Conservation (phyloP, 352 stramenopile species). For the Pythium plurisporium region DNA sequence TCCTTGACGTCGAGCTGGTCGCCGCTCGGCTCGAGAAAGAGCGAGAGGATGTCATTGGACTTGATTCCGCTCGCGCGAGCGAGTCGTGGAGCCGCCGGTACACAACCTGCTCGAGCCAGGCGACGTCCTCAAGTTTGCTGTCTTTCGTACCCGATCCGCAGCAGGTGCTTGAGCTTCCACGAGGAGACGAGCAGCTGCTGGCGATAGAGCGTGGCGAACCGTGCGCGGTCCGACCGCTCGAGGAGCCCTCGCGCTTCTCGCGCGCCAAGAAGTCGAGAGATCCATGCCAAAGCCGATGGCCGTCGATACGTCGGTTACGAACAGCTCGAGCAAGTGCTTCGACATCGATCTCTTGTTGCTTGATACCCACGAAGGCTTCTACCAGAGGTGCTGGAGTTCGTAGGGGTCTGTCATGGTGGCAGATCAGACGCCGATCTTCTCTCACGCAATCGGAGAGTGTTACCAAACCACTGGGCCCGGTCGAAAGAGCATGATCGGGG, state of each 20-base stretch:
- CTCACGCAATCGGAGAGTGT: no score
- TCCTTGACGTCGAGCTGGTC: constrained; percentile 19
- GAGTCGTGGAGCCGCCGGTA: constrained; percentile 28
- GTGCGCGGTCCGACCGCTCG: not conserved
- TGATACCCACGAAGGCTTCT: no score
- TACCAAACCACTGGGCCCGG: no score
- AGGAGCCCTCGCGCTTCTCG: constrained; percentile 26
- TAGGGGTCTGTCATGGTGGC: no score
- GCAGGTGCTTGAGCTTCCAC: constrained; percentile 38
- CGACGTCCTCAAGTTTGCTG: constrained; percentile 30
- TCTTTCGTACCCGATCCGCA: constrained; percentile 28
- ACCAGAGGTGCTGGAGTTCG: no score
- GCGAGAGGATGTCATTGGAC: constrained; percentile 32
- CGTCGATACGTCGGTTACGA: constrained; percentile 62
- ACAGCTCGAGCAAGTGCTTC: constrained; percentile 40
- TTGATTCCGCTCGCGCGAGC: constrained; percentile 9
- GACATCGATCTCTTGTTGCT: no score
- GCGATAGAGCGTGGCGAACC: constrained; percentile 15
- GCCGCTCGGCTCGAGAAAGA: constrained; percentile 23
- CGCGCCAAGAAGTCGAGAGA: not conserved
- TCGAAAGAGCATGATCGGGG: no score
- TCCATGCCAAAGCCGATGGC: constrained; percentile 68
- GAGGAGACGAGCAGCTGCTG: constrained; percentile 38
- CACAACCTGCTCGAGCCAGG: constrained; percentile 18
- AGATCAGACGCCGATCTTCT: no score